Percentiles rank a stretch among this genome's conserved stretches.
These are phyloP conservation scores for Westerdykella aurantiaca DNA, from an alignment of 2,329 filamentous ascomycete species.

Conservation along the genomic window DNA sequence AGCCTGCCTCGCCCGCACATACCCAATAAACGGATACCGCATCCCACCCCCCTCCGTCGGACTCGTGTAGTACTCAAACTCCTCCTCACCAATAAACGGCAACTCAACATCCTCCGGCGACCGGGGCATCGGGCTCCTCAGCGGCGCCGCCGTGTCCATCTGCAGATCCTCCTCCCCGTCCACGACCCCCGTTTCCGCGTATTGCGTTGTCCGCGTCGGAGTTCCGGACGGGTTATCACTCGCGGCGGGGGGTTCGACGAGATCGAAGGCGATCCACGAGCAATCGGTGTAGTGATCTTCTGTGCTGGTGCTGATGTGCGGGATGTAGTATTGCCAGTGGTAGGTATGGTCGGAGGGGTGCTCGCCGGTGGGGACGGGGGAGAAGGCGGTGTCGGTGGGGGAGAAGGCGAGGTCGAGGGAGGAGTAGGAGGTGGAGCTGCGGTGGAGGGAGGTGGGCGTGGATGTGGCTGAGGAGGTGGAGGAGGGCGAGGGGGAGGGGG, in stretches of 20 bases:
- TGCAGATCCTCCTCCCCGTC: too few species aligned
- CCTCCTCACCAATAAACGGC: constrained; percentile 9
- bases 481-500: neutral
- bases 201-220: too few species aligned
- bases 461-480: neutral
- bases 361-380: too few species aligned
- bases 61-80: constrained; percentile 12
- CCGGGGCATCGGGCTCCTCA: too few species aligned
- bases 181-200: too few species aligned
- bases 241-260: too few species aligned
- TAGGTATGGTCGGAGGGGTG: neutral
- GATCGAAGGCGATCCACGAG: neutral
- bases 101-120: constrained; percentile 3
- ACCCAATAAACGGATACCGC: too few species aligned
- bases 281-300: constrained; percentile 6
- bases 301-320: constrained; percentile 6
- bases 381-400: too few species aligned
- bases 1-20: too few species aligned
- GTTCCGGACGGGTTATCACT: too few species aligned
- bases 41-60: neutral
- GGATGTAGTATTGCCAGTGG: constrained; percentile 11
- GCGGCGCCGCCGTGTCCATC: too few species aligned
- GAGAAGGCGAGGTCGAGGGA: neutral
- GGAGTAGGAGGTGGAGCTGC: neutral
- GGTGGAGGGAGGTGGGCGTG: neutral